These are phyloP conservation scores for Microbotryum lychnidis-dioicae DNA, from an alignment of 1,284 basidiomycete species.

Conservation along the genomic window DNA sequence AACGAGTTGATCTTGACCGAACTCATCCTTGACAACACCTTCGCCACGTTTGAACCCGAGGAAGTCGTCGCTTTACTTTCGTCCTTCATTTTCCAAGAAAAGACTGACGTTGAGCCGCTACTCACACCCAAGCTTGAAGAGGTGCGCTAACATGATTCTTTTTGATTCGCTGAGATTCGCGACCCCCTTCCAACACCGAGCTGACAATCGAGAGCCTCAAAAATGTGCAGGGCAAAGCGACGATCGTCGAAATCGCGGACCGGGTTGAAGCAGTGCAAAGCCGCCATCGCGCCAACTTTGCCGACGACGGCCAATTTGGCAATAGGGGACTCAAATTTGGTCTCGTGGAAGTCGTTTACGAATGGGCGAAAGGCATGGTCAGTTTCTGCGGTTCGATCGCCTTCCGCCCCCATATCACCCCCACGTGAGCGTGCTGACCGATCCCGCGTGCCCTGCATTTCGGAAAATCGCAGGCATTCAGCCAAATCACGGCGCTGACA, in stretches of 20 bases:
- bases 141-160: constrained; percentile 27
- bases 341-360: constrained; percentile 89
- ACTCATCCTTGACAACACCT: constrained; percentile 88
- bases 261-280: constrained; percentile 72
- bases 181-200: neutral
- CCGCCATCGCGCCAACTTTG: constrained; percentile 56
- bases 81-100: constrained; percentile 95
- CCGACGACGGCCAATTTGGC: constrained; percentile 63
- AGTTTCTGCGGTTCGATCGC: constrained; percentile 30
- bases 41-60: constrained; percentile 82
- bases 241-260: constrained; percentile 73
- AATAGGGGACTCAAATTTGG: constrained; percentile 67
- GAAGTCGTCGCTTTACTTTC: constrained; percentile 96
- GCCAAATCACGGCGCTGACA: constrained; percentile 83
- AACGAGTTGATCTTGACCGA: constrained; percentile 94
- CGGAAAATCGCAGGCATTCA: constrained; percentile 62
- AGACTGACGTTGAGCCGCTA: constrained; percentile 76
- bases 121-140: constrained; percentile 67
- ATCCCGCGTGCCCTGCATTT: neutral
- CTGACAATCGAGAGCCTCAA: neutral
- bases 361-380: constrained; percentile 98
- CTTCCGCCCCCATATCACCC: neutral
- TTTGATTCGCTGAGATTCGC: too few species aligned
- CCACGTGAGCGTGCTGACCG: neutral
- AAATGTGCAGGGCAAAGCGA: constrained; percentile 54